phyloP scores from a whole-genome alignment of 805 yeast species.

The Hanseniaspora lachancei region DNA sequence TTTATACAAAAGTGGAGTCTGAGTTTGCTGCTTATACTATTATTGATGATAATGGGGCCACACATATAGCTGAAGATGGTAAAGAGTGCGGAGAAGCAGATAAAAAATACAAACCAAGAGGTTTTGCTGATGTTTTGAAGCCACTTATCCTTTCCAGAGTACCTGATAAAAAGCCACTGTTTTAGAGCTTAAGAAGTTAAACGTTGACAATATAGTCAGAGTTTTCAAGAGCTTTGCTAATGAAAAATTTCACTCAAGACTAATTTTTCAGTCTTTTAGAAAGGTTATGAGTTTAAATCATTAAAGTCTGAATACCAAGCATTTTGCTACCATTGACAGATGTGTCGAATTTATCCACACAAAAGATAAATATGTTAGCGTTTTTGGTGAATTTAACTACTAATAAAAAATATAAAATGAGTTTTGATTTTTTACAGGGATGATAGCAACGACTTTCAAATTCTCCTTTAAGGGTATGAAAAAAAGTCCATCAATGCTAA shows the following conservation, averaged over 20 bases:
- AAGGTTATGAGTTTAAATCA: background rate
- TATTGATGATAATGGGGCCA: background rate
- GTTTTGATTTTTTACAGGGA: background rate
- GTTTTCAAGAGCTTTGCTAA: background rate
- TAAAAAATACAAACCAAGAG: background rate
- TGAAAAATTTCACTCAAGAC: too few relatives aligned
- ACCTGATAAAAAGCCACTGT: background rate
- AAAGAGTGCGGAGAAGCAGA: background rate
- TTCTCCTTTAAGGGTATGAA: background rate
- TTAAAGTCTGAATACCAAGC: background rate
- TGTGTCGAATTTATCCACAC: background rate
- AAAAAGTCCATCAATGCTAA: background rate
- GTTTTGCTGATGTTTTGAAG: background rate
- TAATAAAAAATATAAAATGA: too few relatives aligned
- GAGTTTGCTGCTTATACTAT: background rate
- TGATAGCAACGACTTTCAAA: background rate
- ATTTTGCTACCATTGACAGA: too few relatives aligned
- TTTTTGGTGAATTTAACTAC: background rate
- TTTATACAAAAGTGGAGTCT: background rate
- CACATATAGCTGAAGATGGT: background rate
- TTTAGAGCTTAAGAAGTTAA: background rate
- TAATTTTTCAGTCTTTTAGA: too few relatives aligned
- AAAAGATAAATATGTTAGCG: background rate
- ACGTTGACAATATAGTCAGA: background rate
- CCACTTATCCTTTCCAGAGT: background rate